Conservation (phyloP, 2,329 filamentous ascomycete genomes). For the Chalaropsis ovoidea region DNA sequence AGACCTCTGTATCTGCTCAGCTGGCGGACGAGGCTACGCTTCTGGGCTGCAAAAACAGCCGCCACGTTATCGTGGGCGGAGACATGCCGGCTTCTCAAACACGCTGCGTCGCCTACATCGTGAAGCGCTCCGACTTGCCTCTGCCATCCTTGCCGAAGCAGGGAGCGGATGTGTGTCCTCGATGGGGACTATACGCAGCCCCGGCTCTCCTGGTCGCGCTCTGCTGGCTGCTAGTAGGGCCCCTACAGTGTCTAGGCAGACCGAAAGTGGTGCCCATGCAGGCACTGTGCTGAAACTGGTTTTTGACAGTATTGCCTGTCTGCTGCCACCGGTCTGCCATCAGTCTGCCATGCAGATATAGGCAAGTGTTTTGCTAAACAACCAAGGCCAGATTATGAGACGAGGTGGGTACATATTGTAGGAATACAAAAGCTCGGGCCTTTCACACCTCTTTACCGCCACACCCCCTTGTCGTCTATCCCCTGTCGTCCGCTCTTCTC, state of each 20-base stretch:
- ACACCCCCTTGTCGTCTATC: neutral
- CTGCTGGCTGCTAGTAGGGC: neutral
- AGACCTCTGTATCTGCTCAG: conserved; percentile 1
- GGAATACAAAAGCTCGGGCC: neutral
- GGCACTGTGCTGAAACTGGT: conserved; percentile 6
- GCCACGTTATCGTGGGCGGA: conserved; percentile 5
- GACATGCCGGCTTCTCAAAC: conserved; percentile 11
- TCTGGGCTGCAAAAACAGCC: neutral
- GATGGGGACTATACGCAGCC: neutral
- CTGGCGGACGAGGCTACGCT: neutral
- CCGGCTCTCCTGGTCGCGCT: neutral
- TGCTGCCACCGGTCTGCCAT: neutral
- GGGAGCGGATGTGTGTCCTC: neutral
- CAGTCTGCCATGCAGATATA: neutral
- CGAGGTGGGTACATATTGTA: neutral
- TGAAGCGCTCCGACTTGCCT: neutral
- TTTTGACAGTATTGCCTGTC: neutral
- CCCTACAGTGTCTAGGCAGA: neutral
- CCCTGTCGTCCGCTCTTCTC: neutral
- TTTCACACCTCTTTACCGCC: neutral
- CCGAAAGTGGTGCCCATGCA: neutral
- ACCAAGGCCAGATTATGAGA: neutral
- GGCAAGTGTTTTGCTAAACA: neutral
- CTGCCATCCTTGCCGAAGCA: neutral
- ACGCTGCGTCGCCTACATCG: conserved; percentile 1